Evolutionary conservation across 495 filamentous ascomycete genomes (phyloP).

Genomic region (Echria macrotheca): DNA sequence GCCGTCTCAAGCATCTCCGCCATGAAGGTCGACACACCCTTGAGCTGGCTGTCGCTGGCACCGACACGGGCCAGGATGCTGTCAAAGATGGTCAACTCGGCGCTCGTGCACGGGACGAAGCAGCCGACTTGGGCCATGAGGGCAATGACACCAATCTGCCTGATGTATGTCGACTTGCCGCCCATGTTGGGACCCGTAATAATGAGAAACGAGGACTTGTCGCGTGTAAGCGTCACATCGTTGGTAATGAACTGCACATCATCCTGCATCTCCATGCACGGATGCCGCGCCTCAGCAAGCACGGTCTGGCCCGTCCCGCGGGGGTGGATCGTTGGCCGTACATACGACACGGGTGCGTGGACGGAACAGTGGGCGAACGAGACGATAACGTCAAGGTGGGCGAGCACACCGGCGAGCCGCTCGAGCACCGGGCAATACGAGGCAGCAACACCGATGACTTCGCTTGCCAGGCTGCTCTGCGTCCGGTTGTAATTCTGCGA

Average conservation of each 20-base stretch:
- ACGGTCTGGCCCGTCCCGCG: slow-evolving; percentile 87
- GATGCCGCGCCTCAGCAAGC: slow-evolving; percentile 88
- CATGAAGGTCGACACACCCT: slow-evolving; percentile 99
- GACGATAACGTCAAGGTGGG: slow-evolving; percentile 95
- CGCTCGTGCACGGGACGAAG: slow-evolving; percentile 88
- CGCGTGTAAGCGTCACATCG: slow-evolving; percentile 79
- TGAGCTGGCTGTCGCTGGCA: slow-evolving; percentile 91
- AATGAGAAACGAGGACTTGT: slow-evolving; percentile 83
- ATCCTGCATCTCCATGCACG: slow-evolving; percentile 99
- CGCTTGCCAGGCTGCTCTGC: slow-evolving; percentile 82
- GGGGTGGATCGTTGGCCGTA: slow-evolving; percentile 85
- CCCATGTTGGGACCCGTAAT: slow-evolving; percentile 99
- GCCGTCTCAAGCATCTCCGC: slow-evolving; percentile 99
- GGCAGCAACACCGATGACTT: slow-evolving; percentile 88
- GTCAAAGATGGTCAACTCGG: slow-evolving; percentile 94
- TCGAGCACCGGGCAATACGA: slow-evolving; percentile 95
- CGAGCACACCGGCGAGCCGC: slow-evolving; percentile 77
- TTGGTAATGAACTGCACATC: slow-evolving; percentile 99
- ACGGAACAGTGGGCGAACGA: slow-evolving; percentile 91
- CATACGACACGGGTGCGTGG: slow-evolving; percentile 86
- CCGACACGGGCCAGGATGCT: slow-evolving; percentile 96
- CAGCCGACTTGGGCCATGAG: slow-evolving; percentile 97
- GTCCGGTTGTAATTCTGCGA: slow-evolving; percentile 95
- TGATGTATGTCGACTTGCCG: slow-evolving; percentile 97
- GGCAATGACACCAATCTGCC: slow-evolving; percentile 94